Evolutionary conservation across 768 basidiomycete species (phyloP).

Genomic region (Infundibulicybe gibba): DNA sequence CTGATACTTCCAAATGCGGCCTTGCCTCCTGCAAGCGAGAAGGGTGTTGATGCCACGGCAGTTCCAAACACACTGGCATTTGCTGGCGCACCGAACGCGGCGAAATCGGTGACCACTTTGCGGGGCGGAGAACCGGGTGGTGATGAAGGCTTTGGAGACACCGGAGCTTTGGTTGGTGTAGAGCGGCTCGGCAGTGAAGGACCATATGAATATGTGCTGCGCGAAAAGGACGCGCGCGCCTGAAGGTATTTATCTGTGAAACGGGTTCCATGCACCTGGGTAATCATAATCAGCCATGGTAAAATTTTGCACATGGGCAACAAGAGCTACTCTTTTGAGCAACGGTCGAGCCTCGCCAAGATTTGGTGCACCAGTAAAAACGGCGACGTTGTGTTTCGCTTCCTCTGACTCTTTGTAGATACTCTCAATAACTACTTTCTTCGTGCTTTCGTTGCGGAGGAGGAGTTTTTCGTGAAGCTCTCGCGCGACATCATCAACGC

Average conservation of each 20-base stretch:
- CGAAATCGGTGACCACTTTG: constrained; percentile 87
- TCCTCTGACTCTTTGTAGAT: constrained; percentile 93
- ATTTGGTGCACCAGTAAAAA: constrained; percentile 72
- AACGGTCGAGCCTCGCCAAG: constrained; percentile 72
- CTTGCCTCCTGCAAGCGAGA: constrained; percentile 74
- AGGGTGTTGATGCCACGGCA: constrained; percentile 76
- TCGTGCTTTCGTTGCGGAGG: constrained; percentile 93
- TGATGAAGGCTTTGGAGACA: constrained; percentile 32
- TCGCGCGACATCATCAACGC: constrained; percentile 93
- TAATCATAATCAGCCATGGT: constrained; percentile 6
- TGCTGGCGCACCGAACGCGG: constrained; percentile 75
- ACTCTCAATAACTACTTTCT: constrained; percentile 93
- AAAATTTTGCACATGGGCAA: constrained; percentile 5
- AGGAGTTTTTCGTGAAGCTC: constrained; percentile 91
- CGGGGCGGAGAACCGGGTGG: constrained; percentile 67
- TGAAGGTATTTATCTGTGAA: constrained; percentile 96
- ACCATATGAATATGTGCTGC: constrained; percentile 52
- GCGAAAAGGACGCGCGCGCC: constrained; percentile 56
- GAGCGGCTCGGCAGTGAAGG: constrained; percentile 42
- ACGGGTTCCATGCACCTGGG: constrained; percentile 86
- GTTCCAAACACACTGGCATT: constrained; percentile 81
- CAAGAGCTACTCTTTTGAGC: constrained; percentile 66
- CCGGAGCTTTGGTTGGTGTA: constrained; percentile 35
- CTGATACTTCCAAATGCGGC: constrained; percentile 84
- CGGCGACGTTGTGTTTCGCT: constrained; percentile 83